phyloP scores from a whole-genome alignment of 495 filamentous ascomycete genomes.

The Articulospora tetracladia region DNA sequence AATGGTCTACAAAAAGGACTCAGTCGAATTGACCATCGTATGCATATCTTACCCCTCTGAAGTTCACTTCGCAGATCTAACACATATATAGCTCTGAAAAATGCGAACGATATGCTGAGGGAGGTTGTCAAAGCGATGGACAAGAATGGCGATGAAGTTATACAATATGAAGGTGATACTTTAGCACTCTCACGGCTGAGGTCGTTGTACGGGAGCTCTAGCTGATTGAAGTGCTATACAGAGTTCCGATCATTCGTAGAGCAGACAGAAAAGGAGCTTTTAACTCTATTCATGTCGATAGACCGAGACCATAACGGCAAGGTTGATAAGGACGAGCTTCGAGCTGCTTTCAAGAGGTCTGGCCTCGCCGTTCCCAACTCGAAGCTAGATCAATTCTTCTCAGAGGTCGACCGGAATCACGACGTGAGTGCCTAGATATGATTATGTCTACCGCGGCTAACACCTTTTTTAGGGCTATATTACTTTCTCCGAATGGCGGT shows the following conservation, averaged over 20 bases:
- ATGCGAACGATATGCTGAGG: conserved; percentile 82
- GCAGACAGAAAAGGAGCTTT: conserved; percentile 77
- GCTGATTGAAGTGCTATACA: conserved; percentile 26
- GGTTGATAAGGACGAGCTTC: conserved; percentile 80
- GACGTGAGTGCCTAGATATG: conserved; percentile 48
- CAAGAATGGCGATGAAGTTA: conserved; percentile 79
- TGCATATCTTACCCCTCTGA: conserved; percentile 30
- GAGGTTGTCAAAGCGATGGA: conserved; percentile 79
- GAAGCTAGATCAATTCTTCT: conserved; percentile 81
- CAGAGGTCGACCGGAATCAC: conserved; percentile 81
- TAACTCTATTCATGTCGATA: conserved; percentile 78
- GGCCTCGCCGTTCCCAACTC: conserved; percentile 75
- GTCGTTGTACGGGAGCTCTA: not conserved
- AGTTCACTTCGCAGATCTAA: conserved; percentile 5
- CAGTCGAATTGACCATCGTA: conserved; percentile 89
- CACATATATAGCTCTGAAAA: conserved; percentile 72
- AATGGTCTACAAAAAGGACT: conserved; percentile 80
- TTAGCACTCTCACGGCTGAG: not conserved
- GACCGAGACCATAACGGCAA: conserved; percentile 85
- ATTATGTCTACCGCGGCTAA: not conserved
- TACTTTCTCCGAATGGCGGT: conserved; percentile 96
- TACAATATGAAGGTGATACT: conserved; percentile 76
- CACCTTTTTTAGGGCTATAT: conserved; percentile 50
- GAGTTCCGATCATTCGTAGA: conserved; percentile 90
- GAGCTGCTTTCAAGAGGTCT: conserved; percentile 68